Conservation (phyloP, 768 basidiomycete species). For the Punctularia strigosozonata region DNA sequence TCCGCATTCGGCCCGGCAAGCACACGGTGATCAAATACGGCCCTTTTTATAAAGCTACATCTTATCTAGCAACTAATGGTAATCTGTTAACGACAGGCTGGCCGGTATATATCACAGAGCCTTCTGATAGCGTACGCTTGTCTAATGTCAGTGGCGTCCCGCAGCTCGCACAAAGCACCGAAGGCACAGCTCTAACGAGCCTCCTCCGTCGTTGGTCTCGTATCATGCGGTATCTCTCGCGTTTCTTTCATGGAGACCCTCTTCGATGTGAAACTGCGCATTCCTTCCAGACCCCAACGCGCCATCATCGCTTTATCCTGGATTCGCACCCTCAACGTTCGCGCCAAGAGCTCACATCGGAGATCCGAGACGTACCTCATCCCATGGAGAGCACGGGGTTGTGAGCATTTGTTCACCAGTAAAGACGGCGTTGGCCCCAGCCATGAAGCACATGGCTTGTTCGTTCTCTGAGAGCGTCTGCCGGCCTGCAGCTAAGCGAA, state of each 20-base stretch:
- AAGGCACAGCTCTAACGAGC: too few species aligned
- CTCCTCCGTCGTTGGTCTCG: too few species aligned
- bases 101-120: too few species aligned
- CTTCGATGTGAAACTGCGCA: constrained; percentile 78
- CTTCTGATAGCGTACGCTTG: too few species aligned
- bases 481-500: constrained; percentile 88
- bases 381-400: constrained; percentile 93
- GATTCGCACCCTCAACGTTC: background rate
- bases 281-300: constrained; percentile 86
- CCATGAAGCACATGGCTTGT: constrained; percentile 98
- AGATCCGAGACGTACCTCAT: constrained; percentile 43
- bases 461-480: constrained; percentile 83
- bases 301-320: constrained; percentile 90
- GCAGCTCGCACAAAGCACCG: too few species aligned
- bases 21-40: too few species aligned
- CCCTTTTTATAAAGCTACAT: too few species aligned
- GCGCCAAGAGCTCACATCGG: background rate
- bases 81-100: too few species aligned
- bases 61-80: too few species aligned
- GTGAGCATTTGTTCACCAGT: constrained; percentile 98
- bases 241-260: constrained; percentile 48
- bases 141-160: too few species aligned
- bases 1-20: too few species aligned
- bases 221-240: too few species aligned
- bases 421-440: constrained; percentile 95